These are phyloP conservation scores for Backusella westeae DNA, from an alignment of 192 early-diverging fungal genomes.

Conservation along the genomic window DNA sequence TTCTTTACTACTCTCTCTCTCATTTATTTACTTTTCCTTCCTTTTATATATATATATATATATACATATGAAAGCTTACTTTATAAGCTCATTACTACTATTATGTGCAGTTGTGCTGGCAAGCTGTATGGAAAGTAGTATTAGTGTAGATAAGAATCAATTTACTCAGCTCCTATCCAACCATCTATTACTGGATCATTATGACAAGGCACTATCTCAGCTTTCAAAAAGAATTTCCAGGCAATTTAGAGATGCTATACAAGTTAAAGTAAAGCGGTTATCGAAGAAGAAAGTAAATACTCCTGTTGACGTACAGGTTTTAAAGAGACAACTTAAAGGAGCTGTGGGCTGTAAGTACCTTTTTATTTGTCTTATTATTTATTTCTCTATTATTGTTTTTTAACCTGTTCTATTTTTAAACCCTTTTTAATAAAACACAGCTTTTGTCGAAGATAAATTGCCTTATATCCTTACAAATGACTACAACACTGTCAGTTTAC, in stretches of 20 bases:
- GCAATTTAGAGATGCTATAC: slow-evolving; percentile 12
- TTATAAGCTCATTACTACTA: slow-evolving; percentile 1
- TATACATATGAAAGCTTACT: neutral
- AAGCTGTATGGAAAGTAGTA: slow-evolving; percentile 1
- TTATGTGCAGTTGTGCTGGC: neutral
- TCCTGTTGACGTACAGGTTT: slow-evolving; percentile 13
- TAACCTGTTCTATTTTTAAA: neutral
- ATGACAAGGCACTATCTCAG: slow-evolving; percentile 3
- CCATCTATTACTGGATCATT: slow-evolving; percentile 15
- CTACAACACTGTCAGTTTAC: slow-evolving; percentile 8
- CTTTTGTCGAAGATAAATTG: slow-evolving; percentile 16
- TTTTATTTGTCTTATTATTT: neutral
- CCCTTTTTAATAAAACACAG: neutral
- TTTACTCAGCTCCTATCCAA: slow-evolving; percentile 10
- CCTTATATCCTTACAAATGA: slow-evolving; percentile 2
- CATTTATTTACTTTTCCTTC: neutral
- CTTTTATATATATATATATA: neutral
- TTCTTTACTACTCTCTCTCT: neutral
- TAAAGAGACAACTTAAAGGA: slow-evolving; percentile 10
- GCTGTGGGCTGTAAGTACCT: slow-evolving; percentile 9
- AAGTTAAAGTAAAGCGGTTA: slow-evolving; percentile 5
- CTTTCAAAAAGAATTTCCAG: slow-evolving; percentile 6
- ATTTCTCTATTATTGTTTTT: neutral
- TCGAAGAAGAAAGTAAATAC: neutral
- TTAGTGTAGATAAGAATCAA: slow-evolving; percentile 5